These are phyloP conservation scores for Tuber umbilicatum DNA, from an alignment of 495 filamentous ascomycete genomes.

Conservation along the genomic window DNA sequence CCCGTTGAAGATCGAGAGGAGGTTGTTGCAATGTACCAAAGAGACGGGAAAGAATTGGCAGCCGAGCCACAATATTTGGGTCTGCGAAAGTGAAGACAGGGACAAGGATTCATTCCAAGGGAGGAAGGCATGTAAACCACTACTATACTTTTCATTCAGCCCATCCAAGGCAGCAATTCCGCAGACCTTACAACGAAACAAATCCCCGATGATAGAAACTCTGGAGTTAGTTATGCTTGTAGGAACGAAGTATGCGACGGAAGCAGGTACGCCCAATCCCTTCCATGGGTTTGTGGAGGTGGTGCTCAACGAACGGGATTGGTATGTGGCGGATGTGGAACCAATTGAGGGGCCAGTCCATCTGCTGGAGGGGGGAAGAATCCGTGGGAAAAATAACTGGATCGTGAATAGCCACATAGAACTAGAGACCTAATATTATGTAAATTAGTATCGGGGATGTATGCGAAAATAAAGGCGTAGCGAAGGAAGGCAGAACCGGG, in stretches of 20 bases:
- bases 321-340: background rate
- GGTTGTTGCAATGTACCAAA: no score
- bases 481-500: background rate
- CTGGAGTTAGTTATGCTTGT: constrained; percentile 2
- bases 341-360: constrained; percentile 5
- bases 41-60: no score
- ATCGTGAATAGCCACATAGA: background rate
- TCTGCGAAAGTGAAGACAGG: background rate
- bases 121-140: constrained; percentile 2
- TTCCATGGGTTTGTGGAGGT: constrained; percentile 8
- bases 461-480: background rate
- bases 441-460: background rate
- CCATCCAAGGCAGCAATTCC: background rate
- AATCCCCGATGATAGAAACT: no score
- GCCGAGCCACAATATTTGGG: background rate
- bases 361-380: background rate
- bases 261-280: constrained; percentile 5
- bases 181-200: background rate
- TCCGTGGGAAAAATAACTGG: background rate
- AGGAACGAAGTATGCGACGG: background rate
- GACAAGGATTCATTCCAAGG: constrained; percentile 6
- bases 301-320: background rate
- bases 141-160: constrained; percentile 2
- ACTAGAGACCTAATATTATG: background rate
- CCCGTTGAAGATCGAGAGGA: no score